Evolutionary conservation across 768 basidiomycete species (phyloP), one percentile per base, ranked within the genome.

Genomic region (Hortiboletus flavorubellus): DNA sequence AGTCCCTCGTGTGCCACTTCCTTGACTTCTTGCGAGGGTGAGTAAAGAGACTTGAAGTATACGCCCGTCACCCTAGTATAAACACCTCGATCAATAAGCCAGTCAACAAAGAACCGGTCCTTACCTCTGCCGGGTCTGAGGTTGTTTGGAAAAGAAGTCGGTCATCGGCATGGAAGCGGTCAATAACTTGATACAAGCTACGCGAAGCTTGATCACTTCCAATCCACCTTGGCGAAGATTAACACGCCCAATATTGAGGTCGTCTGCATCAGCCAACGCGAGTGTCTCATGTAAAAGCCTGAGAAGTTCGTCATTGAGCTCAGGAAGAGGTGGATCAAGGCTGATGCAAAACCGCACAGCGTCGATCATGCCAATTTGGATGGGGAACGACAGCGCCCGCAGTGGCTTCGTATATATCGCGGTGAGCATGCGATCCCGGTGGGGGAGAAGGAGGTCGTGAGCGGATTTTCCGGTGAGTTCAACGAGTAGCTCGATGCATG

Each of bases 31-130:
- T 84, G 78, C 14, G 88, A 89, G 18, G 87, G 81, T 8, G 95
- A 95, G 72, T 99, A 99, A 33, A 99, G 81, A 11, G 95, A 94
- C 73, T 99, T 98, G 81, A 99, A 99, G 74, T 98, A 98, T 21
- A 98, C 91, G 35, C 90, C 80, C 16, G 94, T 95, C 11, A 98
- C 93, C 63, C 95, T 96, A 60, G 23, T 60, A 8, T 53, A 7
- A 33, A 56, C 34, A 54, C 46, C 11, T 56, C 37, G n/a, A 33
- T 56, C 12, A 60, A 23, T 23, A 53, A 52, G 30, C 18, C 18
- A 18, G 29, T 38, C 15, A 14, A 16, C 9, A 23, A 40, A 39
- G 35, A 23, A 52, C 14, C 33, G 31, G 21, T 21, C 61, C 75
- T 60, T 68, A 94, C 94, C 87, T 86, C 66, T 93, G 89, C 10